phyloP scores from a whole-genome alignment of 2,329 filamentous ascomycete genomes.

The Penicillium sp. region DNA sequence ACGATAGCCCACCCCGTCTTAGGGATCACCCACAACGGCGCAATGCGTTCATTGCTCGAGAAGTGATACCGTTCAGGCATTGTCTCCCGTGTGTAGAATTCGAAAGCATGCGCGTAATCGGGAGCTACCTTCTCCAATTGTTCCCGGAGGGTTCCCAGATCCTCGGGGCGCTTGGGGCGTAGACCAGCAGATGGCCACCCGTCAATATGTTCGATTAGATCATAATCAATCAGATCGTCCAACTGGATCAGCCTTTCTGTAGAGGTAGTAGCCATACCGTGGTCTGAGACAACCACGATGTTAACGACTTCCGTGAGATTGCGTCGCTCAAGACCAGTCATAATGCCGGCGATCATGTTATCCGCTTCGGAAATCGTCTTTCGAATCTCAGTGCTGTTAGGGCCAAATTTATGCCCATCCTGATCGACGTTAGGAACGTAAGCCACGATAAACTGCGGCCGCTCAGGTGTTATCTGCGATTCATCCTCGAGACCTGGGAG shows the following conservation, averaged over 20 bases:
- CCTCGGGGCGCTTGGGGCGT: slow-evolving; percentile 68
- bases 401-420: slow-evolving; percentile 83
- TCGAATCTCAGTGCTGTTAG: slow-evolving; percentile 90
- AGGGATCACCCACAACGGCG: slow-evolving; percentile 90
- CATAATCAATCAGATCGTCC: slow-evolving; percentile 80
- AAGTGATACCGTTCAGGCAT: slow-evolving; percentile 97
- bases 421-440: slow-evolving; percentile 92
- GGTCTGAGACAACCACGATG: slow-evolving; percentile 92
- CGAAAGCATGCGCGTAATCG: slow-evolving; percentile 63
- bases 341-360: slow-evolving; percentile 73
- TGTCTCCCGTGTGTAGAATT: slow-evolving; percentile 80
- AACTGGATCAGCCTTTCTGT: slow-evolving; percentile 77
- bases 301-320: slow-evolving; percentile 91
- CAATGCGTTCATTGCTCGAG: slow-evolving; percentile 80
- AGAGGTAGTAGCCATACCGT: slow-evolving; percentile 96
- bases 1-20: slow-evolving; percentile 93
- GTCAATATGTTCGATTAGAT: slow-evolving; percentile 77
- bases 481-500: slow-evolving; percentile 69
- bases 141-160: slow-evolving; percentile 68
- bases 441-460: slow-evolving; percentile 88
- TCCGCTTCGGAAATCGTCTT: slow-evolving; percentile 78
- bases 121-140: slow-evolving; percentile 55
- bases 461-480: slow-evolving; percentile 52
- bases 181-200: slow-evolving; percentile 94
- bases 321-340: slow-evolving; percentile 72